These are phyloP conservation scores for Microcera coccophila DNA, from an alignment of 2,329 filamentous ascomycete species.

Conservation along the genomic window DNA sequence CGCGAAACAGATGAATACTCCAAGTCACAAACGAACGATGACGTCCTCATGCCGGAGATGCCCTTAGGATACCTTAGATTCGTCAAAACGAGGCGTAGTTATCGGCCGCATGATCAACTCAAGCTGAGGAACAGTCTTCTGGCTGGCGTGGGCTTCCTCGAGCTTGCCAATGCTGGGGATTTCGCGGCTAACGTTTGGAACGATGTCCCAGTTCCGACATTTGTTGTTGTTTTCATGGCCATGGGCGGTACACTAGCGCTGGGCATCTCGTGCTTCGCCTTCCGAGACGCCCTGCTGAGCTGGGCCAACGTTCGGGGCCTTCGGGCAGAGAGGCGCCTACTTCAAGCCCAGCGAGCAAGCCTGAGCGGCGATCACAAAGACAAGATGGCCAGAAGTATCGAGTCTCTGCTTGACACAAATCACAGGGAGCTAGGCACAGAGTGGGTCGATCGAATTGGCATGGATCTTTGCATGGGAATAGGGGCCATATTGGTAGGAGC, in stretches of 20 bases:
- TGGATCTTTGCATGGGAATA: constrained; percentile 49
- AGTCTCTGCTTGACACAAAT: constrained; percentile 42
- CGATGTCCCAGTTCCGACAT: constrained; percentile 44
- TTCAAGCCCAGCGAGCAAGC: constrained; percentile 22
- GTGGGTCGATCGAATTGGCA: constrained; percentile 45
- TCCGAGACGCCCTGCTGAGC: constrained; percentile 41
- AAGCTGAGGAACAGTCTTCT: too few relatives aligned
- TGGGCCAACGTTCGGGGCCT: constrained; percentile 46
- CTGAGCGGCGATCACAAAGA: constrained; percentile 7
- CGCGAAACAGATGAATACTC: too few relatives aligned
- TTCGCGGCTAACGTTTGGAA: constrained; percentile 59
- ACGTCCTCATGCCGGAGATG: too few relatives aligned
- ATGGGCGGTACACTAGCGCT: constrained; percentile 48
- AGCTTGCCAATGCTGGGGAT: constrained; percentile 53
- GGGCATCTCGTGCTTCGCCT: constrained; percentile 42
- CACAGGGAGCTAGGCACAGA: constrained; percentile 49
- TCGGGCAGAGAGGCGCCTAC: constrained; percentile 35
- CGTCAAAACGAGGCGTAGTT: too few relatives aligned
- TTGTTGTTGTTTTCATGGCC: constrained; percentile 49
- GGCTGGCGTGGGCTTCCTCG: constrained; percentile 45
- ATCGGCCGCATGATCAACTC: too few relatives aligned
- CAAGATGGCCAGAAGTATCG: constrained; percentile 24
- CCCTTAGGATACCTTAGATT: too few relatives aligned
- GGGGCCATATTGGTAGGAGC: constrained; percentile 47
- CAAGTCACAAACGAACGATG: too few relatives aligned